These are phyloP conservation scores for Hypoxylon sp. DNA, from an alignment of 2,329 filamentous ascomycete genomes.

Conservation along the genomic window DNA sequence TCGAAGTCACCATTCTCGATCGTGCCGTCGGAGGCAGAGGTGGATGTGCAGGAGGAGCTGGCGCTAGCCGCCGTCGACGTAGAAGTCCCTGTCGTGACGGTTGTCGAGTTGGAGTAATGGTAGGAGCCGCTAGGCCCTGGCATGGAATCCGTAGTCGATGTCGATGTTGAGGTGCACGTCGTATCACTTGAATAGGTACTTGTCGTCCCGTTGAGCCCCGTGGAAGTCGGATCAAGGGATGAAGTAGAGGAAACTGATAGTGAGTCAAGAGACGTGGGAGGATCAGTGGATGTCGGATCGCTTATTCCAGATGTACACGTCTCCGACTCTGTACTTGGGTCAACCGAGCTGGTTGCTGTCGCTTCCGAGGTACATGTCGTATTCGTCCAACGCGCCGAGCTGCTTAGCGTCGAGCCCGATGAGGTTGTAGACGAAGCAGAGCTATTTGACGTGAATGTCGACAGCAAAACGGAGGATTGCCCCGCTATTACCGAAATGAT, in stretches of 20 bases:
- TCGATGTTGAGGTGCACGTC: conserved; percentile 23
- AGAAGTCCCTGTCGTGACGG: neutral
- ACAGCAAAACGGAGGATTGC: conserved; percentile 9
- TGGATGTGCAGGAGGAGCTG: conserved; percentile 19
- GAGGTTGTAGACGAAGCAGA: conserved; percentile 14
- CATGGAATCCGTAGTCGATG: conserved; percentile 4
- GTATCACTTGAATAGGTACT: conserved; percentile 17
- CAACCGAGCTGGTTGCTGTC: conserved; percentile 6
- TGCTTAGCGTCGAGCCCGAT: neutral
- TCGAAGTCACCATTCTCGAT: conserved; percentile 50
- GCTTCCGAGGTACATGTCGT: conserved; percentile 17
- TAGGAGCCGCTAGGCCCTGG: conserved; percentile 8
- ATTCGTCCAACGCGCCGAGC: conserved; percentile 32
- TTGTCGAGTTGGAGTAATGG: conserved; percentile 27
- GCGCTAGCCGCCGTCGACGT: conserved; percentile 14
- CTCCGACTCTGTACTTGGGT: conserved; percentile 3
- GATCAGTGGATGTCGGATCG: neutral
- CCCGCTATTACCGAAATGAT: conserved; percentile 4
- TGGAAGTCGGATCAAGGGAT: conserved; percentile 4
- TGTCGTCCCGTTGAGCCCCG: neutral
- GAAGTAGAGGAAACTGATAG: conserved; percentile 2
- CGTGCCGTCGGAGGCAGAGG: conserved; percentile 7
- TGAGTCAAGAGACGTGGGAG: conserved; percentile 10
- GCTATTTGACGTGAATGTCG: conserved; percentile 20
- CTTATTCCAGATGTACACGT: conserved; percentile 2